These are phyloP conservation scores for Telfairia occidentalis DNA, from an alignment of 331 rosid species.

Conservation along the genomic window DNA sequence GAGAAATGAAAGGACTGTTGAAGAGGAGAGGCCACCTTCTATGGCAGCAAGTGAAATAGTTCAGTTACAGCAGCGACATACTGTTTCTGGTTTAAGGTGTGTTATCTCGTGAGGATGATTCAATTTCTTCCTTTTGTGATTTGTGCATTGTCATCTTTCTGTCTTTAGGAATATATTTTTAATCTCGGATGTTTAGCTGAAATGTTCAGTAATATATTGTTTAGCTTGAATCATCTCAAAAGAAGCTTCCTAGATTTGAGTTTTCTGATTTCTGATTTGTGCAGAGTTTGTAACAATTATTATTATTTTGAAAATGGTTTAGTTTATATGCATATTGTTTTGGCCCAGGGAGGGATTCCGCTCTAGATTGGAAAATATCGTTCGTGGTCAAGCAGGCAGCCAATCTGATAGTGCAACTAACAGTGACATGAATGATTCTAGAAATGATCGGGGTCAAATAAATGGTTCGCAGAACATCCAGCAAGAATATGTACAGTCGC, in stretches of 20 bases:
- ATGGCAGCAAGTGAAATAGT: slow-evolving; percentile 79
- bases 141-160: neutral
- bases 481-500: slow-evolving; percentile 50
- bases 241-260: neutral
- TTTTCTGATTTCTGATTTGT: neutral
- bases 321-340: slow-evolving; percentile 20
- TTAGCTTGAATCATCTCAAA: neutral
- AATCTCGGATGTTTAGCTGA: neutral
- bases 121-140: neutral
- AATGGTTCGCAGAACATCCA: slow-evolving; percentile 37
- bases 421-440: slow-evolving; percentile 44
- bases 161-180: neutral
- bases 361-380: slow-evolving; percentile 76
- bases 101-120: slow-evolving; percentile 4
- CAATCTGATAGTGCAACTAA: slow-evolving; percentile 54
- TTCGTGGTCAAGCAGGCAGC: slow-evolving; percentile 71
- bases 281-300: neutral
- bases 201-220: neutral
- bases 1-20: slow-evolving; percentile 82
- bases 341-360: slow-evolving; percentile 82
- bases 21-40: slow-evolving; percentile 91
- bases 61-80: slow-evolving; percentile 83
- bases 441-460: slow-evolving; percentile 41
- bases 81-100: slow-evolving; percentile 94
- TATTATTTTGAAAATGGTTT: neutral